Evolutionary conservation across 129 eudicot species (phyloP).

Genomic region (Tagetes patula): DNA sequence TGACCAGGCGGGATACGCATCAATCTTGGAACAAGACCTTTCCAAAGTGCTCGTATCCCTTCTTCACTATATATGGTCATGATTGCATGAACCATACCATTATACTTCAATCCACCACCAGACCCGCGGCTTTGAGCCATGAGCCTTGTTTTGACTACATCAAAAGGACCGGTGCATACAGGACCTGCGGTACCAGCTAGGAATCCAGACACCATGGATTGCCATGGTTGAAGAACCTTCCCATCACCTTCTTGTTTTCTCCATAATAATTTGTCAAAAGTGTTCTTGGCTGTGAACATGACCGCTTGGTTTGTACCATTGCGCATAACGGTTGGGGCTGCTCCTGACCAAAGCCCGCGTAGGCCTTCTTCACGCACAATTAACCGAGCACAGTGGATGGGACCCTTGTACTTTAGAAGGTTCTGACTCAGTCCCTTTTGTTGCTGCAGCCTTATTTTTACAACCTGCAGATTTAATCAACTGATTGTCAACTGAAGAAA

Average conservation of each 20-base stretch:
- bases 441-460: conserved; percentile 88
- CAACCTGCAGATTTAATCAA: conserved; percentile 53
- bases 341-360: conserved; percentile 91
- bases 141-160: conserved; percentile 90
- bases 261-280: conserved; percentile 70
- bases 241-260: conserved; percentile 85
- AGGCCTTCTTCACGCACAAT: conserved; percentile 88
- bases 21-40: conserved; percentile 81
- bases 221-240: conserved; percentile 76
- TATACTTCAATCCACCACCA: conserved; percentile 67
- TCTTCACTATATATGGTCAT: conserved; percentile 71
- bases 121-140: conserved; percentile 82
- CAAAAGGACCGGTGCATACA: conserved; percentile 90
- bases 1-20: conserved; percentile 98
- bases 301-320: conserved; percentile 96
- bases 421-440: conserved; percentile 79
- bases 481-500: not conserved
- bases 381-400: conserved; percentile 73
- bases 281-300: conserved; percentile 90
- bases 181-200: conserved; percentile 91
- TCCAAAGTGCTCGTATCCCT: conserved; percentile 79
- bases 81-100: conserved; percentile 86
- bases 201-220: conserved; percentile 90
- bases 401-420: conserved; percentile 86
- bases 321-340: conserved; percentile 92